Evolutionary conservation across 2,329 filamentous ascomycete genomes (phyloP).

Genomic region (Zymoseptoria ardabiliae): DNA sequence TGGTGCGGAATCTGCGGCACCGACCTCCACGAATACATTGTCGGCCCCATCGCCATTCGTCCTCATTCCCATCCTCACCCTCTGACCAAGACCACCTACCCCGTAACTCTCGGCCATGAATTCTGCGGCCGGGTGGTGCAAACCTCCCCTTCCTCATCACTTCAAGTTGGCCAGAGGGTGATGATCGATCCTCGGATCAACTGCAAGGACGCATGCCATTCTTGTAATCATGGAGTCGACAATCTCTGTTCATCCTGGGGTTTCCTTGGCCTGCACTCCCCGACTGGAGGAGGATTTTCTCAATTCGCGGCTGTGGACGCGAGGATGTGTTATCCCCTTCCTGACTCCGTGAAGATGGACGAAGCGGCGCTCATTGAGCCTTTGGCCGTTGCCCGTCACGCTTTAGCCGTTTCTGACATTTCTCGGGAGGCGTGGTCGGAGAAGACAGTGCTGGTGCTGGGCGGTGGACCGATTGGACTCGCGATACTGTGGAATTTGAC

Average conservation of each 20-base stretch:
- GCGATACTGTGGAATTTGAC: slow-evolving; percentile 14
- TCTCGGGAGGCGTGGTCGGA: slow-evolving; percentile 3
- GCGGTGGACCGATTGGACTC: slow-evolving; percentile 21
- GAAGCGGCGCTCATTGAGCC: slow-evolving; percentile 20
- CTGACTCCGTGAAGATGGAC: slow-evolving; percentile 11
- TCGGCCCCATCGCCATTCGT: slow-evolving; percentile 15
- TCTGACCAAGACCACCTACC: slow-evolving; percentile 10
- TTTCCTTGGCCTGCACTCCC: slow-evolving; percentile 16
- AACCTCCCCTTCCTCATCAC: slow-evolving; percentile 7
- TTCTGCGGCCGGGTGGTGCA: slow-evolving; percentile 18
- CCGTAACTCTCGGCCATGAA: slow-evolving; percentile 17
- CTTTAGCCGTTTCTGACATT: slow-evolving; percentile 13
- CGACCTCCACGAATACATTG: slow-evolving; percentile 18
- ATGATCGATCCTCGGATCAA: slow-evolving; percentile 21
- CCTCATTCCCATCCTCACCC: slow-evolving; percentile 8
- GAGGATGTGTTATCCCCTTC: slow-evolving; percentile 11
- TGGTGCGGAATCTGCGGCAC: slow-evolving; percentile 25
- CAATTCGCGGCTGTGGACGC: slow-evolving; percentile 11
- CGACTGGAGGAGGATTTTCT: slow-evolving; percentile 17
- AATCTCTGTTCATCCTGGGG: slow-evolving; percentile 16
- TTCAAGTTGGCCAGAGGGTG: slow-evolving; percentile 13
- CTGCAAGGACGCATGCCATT: slow-evolving; percentile 11
- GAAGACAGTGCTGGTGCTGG: slow-evolving; percentile 15
- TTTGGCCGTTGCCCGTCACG: slow-evolving; percentile 17
- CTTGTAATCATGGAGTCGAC: slow-evolving; percentile 10